Conservation (phyloP, 345 rosid species). For the Eucalyptus pauciflora region DNA sequence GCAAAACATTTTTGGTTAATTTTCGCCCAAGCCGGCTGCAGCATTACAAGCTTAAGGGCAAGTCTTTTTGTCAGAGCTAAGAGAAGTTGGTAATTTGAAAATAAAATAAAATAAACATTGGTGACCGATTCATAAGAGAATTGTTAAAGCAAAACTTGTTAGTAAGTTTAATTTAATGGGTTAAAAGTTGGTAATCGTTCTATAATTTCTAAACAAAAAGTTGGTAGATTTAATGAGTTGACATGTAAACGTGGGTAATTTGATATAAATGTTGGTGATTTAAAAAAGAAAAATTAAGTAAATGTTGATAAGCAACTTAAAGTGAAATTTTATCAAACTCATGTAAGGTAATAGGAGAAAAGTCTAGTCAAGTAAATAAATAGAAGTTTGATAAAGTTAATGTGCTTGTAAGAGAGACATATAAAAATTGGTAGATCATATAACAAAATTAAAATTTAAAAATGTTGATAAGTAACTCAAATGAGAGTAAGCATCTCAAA, state of each 20-base stretch:
- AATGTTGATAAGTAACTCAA: neutral
- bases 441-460: neutral
- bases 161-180: too few relatives aligned
- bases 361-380: neutral
- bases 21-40: neutral
- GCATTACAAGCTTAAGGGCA: neutral
- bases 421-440: neutral
- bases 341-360: neutral
- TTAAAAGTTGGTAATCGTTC: neutral
- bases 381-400: neutral
- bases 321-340: neutral
- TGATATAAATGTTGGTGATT: neutral
- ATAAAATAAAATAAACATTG: neutral
- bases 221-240: neutral
- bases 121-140: neutral
- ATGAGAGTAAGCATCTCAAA: neutral
- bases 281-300: neutral
- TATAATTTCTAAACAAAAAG: neutral
- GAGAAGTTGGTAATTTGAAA: neutral
- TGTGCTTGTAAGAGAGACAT: neutral
- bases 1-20: neutral
- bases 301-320: neutral
- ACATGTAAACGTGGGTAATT: accelerated
- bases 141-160: neutral
- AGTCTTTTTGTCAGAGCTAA: neutral